Percentiles rank a stretch among this genome's conserved stretches.
These are phyloP conservation scores for Hemerocallis citrina DNA, from an alignment of 106 monocot genomes.

Conservation along the genomic window DNA sequence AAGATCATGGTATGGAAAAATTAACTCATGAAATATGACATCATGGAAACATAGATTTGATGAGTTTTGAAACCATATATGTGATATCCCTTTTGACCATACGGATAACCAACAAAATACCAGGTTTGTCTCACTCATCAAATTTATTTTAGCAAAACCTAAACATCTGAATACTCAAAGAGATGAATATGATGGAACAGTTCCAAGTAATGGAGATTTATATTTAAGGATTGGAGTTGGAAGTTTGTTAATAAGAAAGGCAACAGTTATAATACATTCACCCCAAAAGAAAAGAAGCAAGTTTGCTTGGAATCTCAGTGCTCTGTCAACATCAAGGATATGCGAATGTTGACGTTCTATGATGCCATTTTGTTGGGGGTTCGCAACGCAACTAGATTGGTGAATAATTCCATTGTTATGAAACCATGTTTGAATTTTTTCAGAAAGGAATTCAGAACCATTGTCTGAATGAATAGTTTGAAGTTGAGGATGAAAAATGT, in stretches of 20 bases:
- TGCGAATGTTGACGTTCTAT: background rate
- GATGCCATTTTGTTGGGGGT: background rate
- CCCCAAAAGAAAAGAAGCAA: background rate
- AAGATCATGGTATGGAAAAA: background rate
- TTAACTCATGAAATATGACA: background rate
- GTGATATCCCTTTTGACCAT: background rate
- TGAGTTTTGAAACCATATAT: background rate
- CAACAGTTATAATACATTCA: background rate
- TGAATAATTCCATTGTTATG: background rate
- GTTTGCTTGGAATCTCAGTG: background rate
- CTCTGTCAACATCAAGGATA: background rate
- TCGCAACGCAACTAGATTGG: background rate
- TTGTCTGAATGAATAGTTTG: too few species aligned
- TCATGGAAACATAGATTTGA: background rate
- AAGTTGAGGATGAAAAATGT: too few species aligned
- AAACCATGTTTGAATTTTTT: too few species aligned
- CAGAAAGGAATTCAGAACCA: too few species aligned
- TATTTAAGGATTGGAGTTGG: background rate
- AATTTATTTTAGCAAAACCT: too few species aligned
- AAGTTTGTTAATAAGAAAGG: background rate
- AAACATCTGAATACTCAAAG: too few species aligned
- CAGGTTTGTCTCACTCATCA: background rate
- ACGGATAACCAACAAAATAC: background rate
- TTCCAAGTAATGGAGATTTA: too few species aligned
- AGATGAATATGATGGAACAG: too few species aligned